Base-by-base conservation (phyloP, 2,329 filamentous ascomycete species). In the Tympanopsis confertula region DNA sequence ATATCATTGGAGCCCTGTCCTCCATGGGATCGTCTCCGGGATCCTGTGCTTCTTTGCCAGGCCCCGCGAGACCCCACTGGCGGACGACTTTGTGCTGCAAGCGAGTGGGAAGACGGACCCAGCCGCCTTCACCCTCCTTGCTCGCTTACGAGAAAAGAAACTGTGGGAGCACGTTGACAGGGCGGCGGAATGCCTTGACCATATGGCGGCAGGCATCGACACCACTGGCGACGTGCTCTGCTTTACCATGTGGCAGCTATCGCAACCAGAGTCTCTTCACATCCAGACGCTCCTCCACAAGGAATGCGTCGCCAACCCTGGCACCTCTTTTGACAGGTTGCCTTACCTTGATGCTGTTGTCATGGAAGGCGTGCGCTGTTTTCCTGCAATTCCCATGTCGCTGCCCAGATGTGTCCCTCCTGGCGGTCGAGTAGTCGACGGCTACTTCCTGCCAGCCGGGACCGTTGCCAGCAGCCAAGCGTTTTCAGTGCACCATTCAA, bases 201-300 rank as follows among this genome's bases (percentile, higher is more conserved):
- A 84, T 52, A 76, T 84, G 72, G 75, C 71, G 0, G 79, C 79
- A 0, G 80, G 79, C 0, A 82, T 84, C 42, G 79, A 84, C 47
- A 84, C 80, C 1, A 83, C 79, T 0, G 78, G 78, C 13, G 79
- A 84, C 45, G 76, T 67, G 0, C 60, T 84, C 0, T 82, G 77
- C 48, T 83, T 83, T 49, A 61, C 84, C 12, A 78, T 85, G 72
- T 79, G 78, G 68, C 71, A 82, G 50, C 62, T 85, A 2, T 84
- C 79, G 2, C 71, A 74, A 44, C 72, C 75, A 2, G 55, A 64
- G 5, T 77, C 69, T 4, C 46, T 59, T 1, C 41, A 51, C 2
- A 59, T 72, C 36, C 78, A 82, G 52, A 50, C 57, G 10, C 58
- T 54, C 3, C 59, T 83, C 3, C 62, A 65, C 19, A 48, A 61